phyloP scores from a whole-genome alignment of 306 rosid genomes.

The Delonix regia region DNA sequence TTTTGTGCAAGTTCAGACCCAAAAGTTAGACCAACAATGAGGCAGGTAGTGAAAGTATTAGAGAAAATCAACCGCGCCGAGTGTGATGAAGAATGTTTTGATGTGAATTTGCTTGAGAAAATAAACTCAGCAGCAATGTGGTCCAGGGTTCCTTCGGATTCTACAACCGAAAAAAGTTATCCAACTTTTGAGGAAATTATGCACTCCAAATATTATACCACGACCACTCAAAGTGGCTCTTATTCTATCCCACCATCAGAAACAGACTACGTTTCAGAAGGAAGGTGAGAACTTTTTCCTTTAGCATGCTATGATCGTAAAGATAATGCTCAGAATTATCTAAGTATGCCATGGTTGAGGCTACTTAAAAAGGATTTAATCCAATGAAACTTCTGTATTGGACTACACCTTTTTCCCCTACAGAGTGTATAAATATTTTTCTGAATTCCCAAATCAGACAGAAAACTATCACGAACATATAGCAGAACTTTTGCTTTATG shows the following conservation, averaged over 20 bases:
- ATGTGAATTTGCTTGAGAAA: constrained; percentile 42
- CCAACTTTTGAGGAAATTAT: constrained; percentile 65
- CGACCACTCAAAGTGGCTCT: constrained; percentile 41
- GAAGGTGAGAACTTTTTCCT: constrained; percentile 40
- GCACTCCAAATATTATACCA: constrained; percentile 44
- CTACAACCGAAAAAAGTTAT: constrained; percentile 32
- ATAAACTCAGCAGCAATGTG: constrained; percentile 53
- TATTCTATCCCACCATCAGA: constrained; percentile 31
- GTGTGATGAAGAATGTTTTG: constrained; percentile 43
- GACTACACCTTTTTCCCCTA: background rate
- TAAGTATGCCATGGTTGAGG: background rate
- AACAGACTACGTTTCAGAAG: constrained; percentile 40
- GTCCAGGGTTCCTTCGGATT: constrained; percentile 34
- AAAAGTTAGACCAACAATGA: constrained; percentile 63
- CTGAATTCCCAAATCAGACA: background rate
- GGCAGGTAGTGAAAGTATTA: constrained; percentile 60
- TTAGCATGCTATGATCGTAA: background rate
- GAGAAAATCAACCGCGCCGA: constrained; percentile 43
- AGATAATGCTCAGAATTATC: background rate
- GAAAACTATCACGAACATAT: background rate
- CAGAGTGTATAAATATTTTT: background rate
- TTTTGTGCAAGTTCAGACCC: constrained; percentile 64
- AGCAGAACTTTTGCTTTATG: background rate
- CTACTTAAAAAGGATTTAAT: background rate
- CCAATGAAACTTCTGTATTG: background rate